Base-by-base conservation (phyloP, 306 rosid species). In the Vigna radiata region DNA sequence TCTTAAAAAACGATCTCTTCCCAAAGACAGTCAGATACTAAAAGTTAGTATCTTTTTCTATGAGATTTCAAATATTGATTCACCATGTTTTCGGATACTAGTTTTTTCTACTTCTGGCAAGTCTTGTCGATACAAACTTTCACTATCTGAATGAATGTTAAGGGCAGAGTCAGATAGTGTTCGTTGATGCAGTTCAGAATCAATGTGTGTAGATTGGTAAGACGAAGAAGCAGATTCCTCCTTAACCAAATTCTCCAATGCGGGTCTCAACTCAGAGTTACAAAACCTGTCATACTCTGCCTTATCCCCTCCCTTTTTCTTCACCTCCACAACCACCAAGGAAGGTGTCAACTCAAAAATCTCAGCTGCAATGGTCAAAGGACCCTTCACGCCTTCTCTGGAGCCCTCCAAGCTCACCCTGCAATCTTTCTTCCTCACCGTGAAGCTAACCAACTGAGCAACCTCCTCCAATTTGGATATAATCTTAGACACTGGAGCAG, bases 321-420 rank as follows among this genome's bases (percentile, higher is more conserved):
- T 88, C 31, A 88, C 89, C 68, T 88, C 91, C 55, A 88, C 87
- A n/a, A 88, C 91, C 27, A 88, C 88, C 88, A 88, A 77, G 1
- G 88, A 84, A 16, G 86, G 87, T 2, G 89, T 88, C 58, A 88
- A 48, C 17, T 88, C 89, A 23, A 88, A 86, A 43, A 88, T 75
- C 79, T 88, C 91, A 0, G 87, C 89, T 39, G 86, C 89, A 52
- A 88, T 82, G 2, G 84, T 55, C 81, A 88, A 73, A 5, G 85
- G 88, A 11, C 89, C 91, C 53, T 84, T 88, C 12, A 82, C 86
- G 29, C 91, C 90, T 79, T 86, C 89, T 77, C 87, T 86, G 0
- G 77, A 79, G 53, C 91, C 91, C 61, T 88, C 91, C 85, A 88
- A 68, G 61, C 90, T 88, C 21, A 88, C 91, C 77, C 85, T 77